Conservation (phyloP, 2,329 filamentous ascomycete genomes). For the Xylaria polymorpha region DNA sequence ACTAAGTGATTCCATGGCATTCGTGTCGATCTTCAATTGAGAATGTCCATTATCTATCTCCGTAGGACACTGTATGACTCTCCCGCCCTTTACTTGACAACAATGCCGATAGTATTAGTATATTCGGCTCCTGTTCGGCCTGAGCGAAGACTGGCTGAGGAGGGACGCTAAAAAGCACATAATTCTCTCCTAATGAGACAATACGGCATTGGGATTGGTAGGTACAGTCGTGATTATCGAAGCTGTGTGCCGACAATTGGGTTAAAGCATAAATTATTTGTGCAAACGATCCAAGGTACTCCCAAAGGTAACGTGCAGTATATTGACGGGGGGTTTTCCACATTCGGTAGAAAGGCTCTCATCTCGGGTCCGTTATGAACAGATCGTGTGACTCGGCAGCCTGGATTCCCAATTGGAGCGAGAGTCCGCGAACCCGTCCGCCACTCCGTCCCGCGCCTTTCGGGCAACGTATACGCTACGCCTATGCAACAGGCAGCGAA, state of each 20-base stretch:
- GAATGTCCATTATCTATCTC: constrained; percentile 13
- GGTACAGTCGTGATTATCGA: background rate
- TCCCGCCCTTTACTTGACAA: constrained; percentile 20
- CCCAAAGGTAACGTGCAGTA: background rate
- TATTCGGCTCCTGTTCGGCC: too few relatives aligned
- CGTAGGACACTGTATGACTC: constrained; percentile 16
- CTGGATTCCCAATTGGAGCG: constrained; percentile 18
- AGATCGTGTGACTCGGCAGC: constrained; percentile 27
- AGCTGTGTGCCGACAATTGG: constrained; percentile 1
- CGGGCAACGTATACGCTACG: constrained; percentile 6
- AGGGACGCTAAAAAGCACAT: background rate
- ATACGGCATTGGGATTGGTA: constrained; percentile 10
- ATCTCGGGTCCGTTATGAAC: constrained; percentile 22
- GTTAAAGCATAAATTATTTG: constrained; percentile 11
- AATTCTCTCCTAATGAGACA: constrained; percentile 6
- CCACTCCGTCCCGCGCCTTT: constrained; percentile 23
- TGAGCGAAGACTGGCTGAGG: constrained; percentile 5
- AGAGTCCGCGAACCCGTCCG: constrained; percentile 32
- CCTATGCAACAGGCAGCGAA: constrained; percentile 26
- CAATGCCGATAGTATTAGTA: constrained; percentile 14
- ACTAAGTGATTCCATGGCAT: constrained; percentile 28
- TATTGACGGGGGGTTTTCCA: background rate
- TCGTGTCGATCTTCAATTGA: constrained; percentile 29
- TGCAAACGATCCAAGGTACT: constrained; percentile 11
- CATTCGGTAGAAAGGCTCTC: constrained; percentile 7